phyloP scores from a whole-genome alignment of 495 filamentous ascomycete genomes.

The Aspergillus sclerotiicarbonarius region DNA sequence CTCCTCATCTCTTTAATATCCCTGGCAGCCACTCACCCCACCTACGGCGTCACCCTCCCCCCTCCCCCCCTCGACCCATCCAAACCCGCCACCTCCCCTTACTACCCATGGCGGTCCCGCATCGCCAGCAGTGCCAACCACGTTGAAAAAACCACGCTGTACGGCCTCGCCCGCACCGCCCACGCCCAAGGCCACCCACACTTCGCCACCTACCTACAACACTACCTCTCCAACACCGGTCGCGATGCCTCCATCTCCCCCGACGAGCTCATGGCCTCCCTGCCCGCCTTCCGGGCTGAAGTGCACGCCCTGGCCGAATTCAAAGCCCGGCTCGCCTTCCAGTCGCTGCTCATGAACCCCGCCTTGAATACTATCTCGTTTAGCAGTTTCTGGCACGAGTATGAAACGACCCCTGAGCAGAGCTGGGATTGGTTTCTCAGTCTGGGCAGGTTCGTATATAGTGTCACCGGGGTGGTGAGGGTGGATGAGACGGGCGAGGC shows the following conservation, averaged over 20 bases:
- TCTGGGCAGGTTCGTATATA: neutral
- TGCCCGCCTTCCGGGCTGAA: neutral
- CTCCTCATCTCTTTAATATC: neutral
- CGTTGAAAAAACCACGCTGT: neutral
- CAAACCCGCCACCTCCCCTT: neutral
- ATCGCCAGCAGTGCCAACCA: neutral
- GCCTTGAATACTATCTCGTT: neutral
- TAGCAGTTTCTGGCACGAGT: conserved; percentile 4
- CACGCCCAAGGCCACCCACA: neutral
- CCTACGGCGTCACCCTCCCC: conserved; percentile 28
- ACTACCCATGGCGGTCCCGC: neutral
- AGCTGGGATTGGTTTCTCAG: conserved; percentile 2
- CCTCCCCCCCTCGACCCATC: neutral
- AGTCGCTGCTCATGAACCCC: neutral
- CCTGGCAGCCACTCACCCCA: conserved; percentile 41
- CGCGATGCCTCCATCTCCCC: neutral
- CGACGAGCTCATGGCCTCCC: neutral
- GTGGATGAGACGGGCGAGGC: neutral
- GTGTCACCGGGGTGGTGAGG: neutral
- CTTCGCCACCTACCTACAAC: neutral
- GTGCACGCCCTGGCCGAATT: neutral
- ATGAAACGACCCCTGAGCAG: neutral
- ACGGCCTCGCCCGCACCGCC: neutral
- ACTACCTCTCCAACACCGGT: conserved; percentile 2
- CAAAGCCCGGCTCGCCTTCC: conserved; percentile 1